Base-by-base conservation (phyloP, 2,329 filamentous ascomycete genomes). In the Bipolaris bicolor region DNA sequence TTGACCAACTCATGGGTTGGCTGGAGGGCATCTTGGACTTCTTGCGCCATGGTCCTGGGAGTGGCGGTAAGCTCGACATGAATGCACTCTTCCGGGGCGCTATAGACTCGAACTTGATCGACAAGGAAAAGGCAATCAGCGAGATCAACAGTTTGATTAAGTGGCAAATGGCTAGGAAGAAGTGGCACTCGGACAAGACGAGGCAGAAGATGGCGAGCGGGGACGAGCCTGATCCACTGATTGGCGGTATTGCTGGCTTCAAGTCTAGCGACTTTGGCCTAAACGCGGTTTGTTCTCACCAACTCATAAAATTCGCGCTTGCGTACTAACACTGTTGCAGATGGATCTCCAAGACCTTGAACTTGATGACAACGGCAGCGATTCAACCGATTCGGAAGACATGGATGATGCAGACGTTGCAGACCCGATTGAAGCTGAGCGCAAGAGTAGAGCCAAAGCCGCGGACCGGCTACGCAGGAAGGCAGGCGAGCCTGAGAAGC, bases 111-210 rank as follows among this genome's bases (percentile, higher is more conserved):
- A 84, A 86, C 6, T 76, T 83, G 49, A 80, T 99, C 49, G 85
- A 97, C 73, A 89, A 88, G 73, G 81, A 85, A 2, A 86, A 86
- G 62, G 90, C 90, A 0, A 86, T 93, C 7, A 79, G 79, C 3
- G 95, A 99, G 78, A 93, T 98, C 70, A 87, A 98, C 70, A 81
- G 84, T 29, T 82, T 99, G 48, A 95, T 99, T 66, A 83, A 88
- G 46, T 99, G 95, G 95, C 95, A 99, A 76, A 91, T 93, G 73
- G 91, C 91, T 40, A 84, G 95, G 53, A 98, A 99, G 83, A 94
- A 94, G 79, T 99, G 95, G 95, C 95, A 99, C 75, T 88, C 94
- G 60, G 92, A 96, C 78, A 99, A 99, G 83, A 99, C 95, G 7
- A 83, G 93, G 52, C 95, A 98, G 80, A 99, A 99, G 83, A 98